A percentile compares a stretch with the other conserved stretches of the same genome.
Conservation (phyloP, 345 rosid genomes). For the Mallotus nudiflorus region DNA sequence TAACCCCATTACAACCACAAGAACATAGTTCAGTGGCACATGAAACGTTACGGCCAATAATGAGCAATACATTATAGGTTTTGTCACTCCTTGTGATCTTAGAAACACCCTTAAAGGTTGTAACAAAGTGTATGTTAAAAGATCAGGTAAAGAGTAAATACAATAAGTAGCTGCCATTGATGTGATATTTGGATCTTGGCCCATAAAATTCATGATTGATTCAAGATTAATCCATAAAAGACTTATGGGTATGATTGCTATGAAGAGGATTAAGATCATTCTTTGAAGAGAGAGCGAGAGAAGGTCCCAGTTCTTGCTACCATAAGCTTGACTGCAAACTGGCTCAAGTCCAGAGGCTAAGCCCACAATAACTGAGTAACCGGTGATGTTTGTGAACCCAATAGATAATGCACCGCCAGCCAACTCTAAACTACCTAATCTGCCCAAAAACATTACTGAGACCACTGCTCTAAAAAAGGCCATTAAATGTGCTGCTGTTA, state of each 20-base stretch:
- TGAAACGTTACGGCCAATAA: conserved; percentile 73
- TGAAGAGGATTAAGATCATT: conserved; percentile 77
- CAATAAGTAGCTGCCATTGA: conserved; percentile 83
- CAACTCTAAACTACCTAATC: conserved; percentile 87
- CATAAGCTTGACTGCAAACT: conserved; percentile 95
- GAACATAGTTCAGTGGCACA: conserved; percentile 71
- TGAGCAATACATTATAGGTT: conserved; percentile 96
- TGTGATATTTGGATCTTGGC: conserved; percentile 82
- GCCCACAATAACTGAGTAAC: conserved; percentile 91
- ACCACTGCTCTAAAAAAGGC: conserved; percentile 79
- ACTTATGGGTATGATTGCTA: conserved; percentile 75
- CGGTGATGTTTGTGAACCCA: conserved; percentile 97
- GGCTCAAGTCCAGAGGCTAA: conserved; percentile 97
- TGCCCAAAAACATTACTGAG: conserved; percentile 83
- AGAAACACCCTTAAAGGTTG: conserved; percentile 88
- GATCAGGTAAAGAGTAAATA: conserved; percentile 84
- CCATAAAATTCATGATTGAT: conserved; percentile 76
- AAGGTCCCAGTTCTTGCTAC: conserved; percentile 87
- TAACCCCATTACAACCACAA: conserved; percentile 53
- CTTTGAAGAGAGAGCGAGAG: conserved; percentile 81
- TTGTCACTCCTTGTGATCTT: conserved; percentile 86
- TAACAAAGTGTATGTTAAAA: conserved; percentile 77
- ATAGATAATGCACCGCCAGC: conserved; percentile 97
- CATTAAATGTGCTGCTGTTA: conserved; percentile 81
- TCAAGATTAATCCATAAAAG: conserved; percentile 85